phyloP scores from a whole-genome alignment of 768 basidiomycete species.

The Mycena amicta region DNA sequence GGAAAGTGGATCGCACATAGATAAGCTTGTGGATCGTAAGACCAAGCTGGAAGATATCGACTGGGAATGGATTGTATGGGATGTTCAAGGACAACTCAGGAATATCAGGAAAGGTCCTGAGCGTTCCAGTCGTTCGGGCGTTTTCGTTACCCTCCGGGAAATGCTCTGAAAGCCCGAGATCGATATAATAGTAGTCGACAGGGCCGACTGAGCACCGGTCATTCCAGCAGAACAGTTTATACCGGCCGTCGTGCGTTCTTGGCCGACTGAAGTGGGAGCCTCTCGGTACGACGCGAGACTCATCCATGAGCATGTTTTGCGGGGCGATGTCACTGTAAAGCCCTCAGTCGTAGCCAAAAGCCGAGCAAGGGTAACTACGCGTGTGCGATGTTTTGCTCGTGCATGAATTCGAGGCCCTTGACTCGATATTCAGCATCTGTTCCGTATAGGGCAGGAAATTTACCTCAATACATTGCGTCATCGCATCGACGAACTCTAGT shows the following conservation, averaged over 20 bases:
- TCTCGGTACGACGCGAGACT: constrained; percentile 17
- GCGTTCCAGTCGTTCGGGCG: constrained; percentile 9
- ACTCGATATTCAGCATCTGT: background rate
- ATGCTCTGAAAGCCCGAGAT: constrained; percentile 26
- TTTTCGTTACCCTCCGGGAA: constrained; percentile 8
- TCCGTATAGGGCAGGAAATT: background rate
- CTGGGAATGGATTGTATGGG: constrained; percentile 19
- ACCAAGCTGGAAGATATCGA: constrained; percentile 19
- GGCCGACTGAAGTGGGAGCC: constrained; percentile 18
- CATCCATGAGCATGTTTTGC: constrained; percentile 26
- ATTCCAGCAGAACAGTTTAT: constrained; percentile 5
- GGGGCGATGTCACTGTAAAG: constrained; percentile 21
- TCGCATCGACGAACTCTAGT: constrained; percentile 26
- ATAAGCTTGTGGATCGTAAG: background rate
- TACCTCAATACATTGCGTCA: constrained; percentile 26
- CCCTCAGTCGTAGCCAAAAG: background rate
- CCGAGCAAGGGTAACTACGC: constrained; percentile 7
- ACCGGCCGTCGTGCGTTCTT: constrained; percentile 1
- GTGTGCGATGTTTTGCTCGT: constrained; percentile 26
- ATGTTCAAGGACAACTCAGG: constrained; percentile 14
- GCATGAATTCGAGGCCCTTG: constrained; percentile 28
- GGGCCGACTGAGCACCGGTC: constrained; percentile 26
- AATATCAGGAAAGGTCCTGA: constrained; percentile 5
- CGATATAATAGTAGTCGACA: constrained; percentile 30
- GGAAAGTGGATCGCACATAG: background rate